A percentile compares a stretch with the other conserved stretches of the same genome.
These are phyloP conservation scores for Corynascus novoguineensis DNA, from an alignment of 495 filamentous ascomycete species.

Conservation along the genomic window DNA sequence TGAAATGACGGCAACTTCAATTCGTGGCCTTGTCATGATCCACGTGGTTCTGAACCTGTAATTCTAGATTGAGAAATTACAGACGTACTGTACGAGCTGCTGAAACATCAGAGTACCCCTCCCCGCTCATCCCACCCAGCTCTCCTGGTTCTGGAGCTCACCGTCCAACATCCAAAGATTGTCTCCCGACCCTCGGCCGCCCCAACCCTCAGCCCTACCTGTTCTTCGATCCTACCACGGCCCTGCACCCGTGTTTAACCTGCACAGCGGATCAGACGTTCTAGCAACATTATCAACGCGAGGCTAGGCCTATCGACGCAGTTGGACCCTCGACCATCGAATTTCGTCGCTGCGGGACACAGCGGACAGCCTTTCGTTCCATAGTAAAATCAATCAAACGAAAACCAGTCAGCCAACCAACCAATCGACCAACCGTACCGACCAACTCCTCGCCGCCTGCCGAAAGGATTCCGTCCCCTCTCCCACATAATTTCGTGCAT, in stretches of 20 bases:
- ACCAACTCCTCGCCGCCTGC: background rate
- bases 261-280: background rate
- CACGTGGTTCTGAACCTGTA: too few relatives aligned
- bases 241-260: background rate
- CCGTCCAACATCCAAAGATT: slow-evolving; percentile 11
- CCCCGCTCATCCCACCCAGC: slow-evolving; percentile 20
- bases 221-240: background rate
- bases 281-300: background rate
- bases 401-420: background rate
- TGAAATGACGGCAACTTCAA: too few relatives aligned
- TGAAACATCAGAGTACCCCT: slow-evolving; percentile 20
- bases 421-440: slow-evolving; percentile 7
- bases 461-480: background rate
- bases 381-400: slow-evolving; percentile 1
- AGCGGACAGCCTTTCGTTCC: slow-evolving; percentile 14
- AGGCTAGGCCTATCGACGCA: background rate
- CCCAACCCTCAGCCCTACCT: slow-evolving; percentile 32
- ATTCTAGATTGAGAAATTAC: background rate
- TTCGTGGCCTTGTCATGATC: too few relatives aligned
- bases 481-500: background rate
- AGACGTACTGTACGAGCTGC: background rate
- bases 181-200: slow-evolving; percentile 22
- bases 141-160: slow-evolving; percentile 21
- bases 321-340: slow-evolving; percentile 1
- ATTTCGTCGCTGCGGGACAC: slow-evolving; percentile 14